Conservation (phyloP, 2,329 filamentous ascomycete genomes). For the Chaetomiaceae sp. region DNA sequence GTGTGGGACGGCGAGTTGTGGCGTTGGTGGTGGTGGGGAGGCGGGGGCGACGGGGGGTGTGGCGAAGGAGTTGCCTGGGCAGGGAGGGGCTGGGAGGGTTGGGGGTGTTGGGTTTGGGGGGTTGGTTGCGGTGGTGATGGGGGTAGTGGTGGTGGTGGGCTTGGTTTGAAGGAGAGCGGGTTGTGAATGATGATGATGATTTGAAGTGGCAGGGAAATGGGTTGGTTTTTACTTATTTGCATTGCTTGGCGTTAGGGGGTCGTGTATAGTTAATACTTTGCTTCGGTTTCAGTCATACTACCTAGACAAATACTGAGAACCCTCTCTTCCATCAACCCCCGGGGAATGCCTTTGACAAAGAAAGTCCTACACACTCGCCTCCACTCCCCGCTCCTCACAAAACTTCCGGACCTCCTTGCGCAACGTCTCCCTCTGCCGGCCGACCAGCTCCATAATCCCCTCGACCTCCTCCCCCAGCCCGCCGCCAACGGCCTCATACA, state of each 20-base stretch:
- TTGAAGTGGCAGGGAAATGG: too few species aligned
- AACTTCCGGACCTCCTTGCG: constrained; percentile 19
- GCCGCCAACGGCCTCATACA: constrained; percentile 30
- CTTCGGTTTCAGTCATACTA: too few species aligned
- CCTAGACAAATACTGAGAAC: too few species aligned
- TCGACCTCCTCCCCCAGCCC: constrained; percentile 4
- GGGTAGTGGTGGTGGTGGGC: background rate
- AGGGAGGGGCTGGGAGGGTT: background rate
- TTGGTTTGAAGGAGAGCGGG: background rate
- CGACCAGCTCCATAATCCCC: constrained; percentile 15
- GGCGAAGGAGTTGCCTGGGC: constrained; percentile 46
- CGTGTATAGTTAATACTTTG: background rate
- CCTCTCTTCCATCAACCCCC: too few species aligned
- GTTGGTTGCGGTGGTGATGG: constrained; percentile 1
- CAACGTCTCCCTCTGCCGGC: constrained; percentile 13
- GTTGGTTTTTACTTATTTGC: too few species aligned
- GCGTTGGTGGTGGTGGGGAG: constrained; percentile 32
- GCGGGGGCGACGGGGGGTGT: constrained; percentile 52
- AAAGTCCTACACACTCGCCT: constrained; percentile 33
- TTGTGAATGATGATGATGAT: background rate
- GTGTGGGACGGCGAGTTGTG: constrained; percentile 68
- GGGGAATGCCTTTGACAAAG: too few species aligned
- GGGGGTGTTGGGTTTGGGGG: background rate
- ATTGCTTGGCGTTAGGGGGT: constrained; percentile 12
- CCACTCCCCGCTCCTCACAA: constrained; percentile 27